phyloP scores from a whole-genome alignment of 2,329 filamentous ascomycete species.

The Pyrenochaeta sp. region DNA sequence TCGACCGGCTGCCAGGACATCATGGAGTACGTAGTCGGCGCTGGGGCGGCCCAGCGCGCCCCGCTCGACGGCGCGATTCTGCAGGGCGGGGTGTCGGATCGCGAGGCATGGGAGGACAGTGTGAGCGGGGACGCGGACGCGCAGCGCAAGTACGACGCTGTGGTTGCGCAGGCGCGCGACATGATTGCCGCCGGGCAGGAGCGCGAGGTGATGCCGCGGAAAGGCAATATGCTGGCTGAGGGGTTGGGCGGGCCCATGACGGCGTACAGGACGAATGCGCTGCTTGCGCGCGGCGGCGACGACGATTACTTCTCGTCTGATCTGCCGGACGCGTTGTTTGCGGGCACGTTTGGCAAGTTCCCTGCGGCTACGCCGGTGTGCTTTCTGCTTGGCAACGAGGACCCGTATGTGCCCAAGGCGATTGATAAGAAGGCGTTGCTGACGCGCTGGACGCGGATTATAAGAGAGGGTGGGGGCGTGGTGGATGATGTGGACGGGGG shows the following conservation, averaged over 20 bases:
- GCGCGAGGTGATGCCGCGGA: constrained; percentile 61
- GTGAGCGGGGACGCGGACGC: constrained; percentile 34
- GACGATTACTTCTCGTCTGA: constrained; percentile 92
- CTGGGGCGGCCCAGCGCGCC: constrained; percentile 50
- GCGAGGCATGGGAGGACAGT: constrained; percentile 63
- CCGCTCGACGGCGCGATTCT: constrained; percentile 77
- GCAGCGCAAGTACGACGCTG: constrained; percentile 10
- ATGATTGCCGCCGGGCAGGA: constrained; percentile 64
- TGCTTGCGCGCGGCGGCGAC: constrained; percentile 68
- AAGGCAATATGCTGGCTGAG: constrained; percentile 35
- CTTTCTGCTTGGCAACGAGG: constrained; percentile 69
- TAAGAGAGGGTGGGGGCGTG: constrained; percentile 53
- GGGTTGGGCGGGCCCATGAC: constrained; percentile 56
- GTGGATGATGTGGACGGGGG: constrained; percentile 60
- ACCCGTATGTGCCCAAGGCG: constrained; percentile 68
- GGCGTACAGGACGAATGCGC: constrained; percentile 66
- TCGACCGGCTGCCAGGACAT: constrained; percentile 73
- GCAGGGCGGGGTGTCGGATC: constrained; percentile 81
- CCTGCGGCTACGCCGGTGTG: constrained; percentile 61
- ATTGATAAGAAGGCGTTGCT: constrained; percentile 68
- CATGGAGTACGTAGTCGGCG: constrained; percentile 66
- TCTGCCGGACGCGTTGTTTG: constrained; percentile 65
- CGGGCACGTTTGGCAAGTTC: constrained; percentile 70
- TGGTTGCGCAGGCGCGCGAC: constrained; percentile 58
- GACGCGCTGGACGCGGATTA: constrained; percentile 61